phyloP scores from a whole-genome alignment of 1,284 basidiomycete species.

The Ceratobasidium sp. region DNA sequence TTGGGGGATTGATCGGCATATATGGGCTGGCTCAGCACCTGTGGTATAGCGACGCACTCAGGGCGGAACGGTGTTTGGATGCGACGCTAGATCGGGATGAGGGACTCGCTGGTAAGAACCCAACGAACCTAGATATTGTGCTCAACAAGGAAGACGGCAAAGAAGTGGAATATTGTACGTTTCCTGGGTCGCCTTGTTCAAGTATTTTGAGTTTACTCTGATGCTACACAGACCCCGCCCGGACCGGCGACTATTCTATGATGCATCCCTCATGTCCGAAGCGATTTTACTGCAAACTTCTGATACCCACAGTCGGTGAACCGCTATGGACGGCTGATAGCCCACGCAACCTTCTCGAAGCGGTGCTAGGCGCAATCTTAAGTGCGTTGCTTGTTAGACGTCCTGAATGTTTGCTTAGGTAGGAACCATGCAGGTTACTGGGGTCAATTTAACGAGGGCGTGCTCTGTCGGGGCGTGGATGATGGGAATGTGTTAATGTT shows the following conservation, averaged over 20 bases:
- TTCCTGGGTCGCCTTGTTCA: too few species aligned
- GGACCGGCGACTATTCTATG: too few species aligned
- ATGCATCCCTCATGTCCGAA: background rate
- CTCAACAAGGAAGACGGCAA: too few species aligned
- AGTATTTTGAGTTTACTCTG: too few species aligned
- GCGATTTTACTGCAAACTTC: background rate
- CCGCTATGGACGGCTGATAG: background rate
- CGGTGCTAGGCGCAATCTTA: conserved; percentile 9
- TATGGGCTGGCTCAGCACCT: conserved; percentile 8
- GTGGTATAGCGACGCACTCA: conserved; percentile 9
- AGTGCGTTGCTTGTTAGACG: background rate
- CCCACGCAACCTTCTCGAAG: background rate
- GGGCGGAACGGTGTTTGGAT: too few species aligned
- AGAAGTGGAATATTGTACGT: too few species aligned
- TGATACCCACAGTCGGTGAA: conserved; percentile 18
- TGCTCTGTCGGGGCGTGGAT: conserved; percentile 1
- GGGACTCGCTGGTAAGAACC: too few species aligned
- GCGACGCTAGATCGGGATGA: too few species aligned
- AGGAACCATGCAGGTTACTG: background rate
- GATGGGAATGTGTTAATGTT: conserved; percentile 17
- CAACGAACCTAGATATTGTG: too few species aligned
- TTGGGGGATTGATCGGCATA: background rate
- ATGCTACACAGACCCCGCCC: too few species aligned
- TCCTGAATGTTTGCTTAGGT: background rate
- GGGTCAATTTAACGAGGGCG: conserved; percentile 8